These are phyloP conservation scores for Orbilia blumenaviensis DNA, from an alignment of 2,329 filamentous ascomycete genomes.

Conservation along the genomic window DNA sequence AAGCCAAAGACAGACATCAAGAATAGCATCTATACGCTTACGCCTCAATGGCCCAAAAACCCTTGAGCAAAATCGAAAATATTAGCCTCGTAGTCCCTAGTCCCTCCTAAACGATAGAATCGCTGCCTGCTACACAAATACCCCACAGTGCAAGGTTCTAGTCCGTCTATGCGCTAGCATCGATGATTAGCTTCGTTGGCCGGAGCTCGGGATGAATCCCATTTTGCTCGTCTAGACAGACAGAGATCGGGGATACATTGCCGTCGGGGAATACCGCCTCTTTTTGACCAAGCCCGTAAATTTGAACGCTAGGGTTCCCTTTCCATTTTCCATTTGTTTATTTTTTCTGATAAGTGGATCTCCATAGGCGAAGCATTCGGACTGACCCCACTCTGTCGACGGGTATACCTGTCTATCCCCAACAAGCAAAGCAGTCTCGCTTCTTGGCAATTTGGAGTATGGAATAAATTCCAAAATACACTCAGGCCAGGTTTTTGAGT, in stretches of 20 bases:
- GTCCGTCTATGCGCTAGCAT: slow-evolving; percentile 51
- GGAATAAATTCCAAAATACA: neutral
- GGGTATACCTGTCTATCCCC: slow-evolving; percentile 10
- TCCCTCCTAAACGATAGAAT: slow-evolving; percentile 13
- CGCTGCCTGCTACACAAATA: slow-evolving; percentile 36
- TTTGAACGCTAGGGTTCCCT: neutral
- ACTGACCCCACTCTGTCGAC: slow-evolving; percentile 34
- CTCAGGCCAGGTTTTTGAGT: slow-evolving; percentile 27
- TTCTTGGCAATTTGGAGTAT: slow-evolving; percentile 27
- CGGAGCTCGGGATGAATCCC: slow-evolving; percentile 51
- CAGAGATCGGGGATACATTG: slow-evolving; percentile 42
- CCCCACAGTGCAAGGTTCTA: slow-evolving; percentile 40
- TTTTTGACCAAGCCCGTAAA: slow-evolving; percentile 6
- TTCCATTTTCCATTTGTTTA: neutral
- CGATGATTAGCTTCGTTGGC: slow-evolving; percentile 46
- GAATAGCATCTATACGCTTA: slow-evolving; percentile 6
- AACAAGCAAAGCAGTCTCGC: slow-evolving; percentile 39
- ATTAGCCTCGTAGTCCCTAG: slow-evolving; percentile 23
- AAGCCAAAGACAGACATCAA: neutral
- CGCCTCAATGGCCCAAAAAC: neutral
- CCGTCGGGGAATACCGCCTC: slow-evolving; percentile 50
- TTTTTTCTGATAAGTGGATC: slow-evolving; percentile 43
- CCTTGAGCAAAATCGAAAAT: slow-evolving; percentile 5
- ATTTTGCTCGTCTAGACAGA: slow-evolving; percentile 48
- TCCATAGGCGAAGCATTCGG: slow-evolving; percentile 24